These are phyloP conservation scores for Cicer pinnatifidum DNA, from an alignment of 306 rosid species.

Conservation along the genomic window DNA sequence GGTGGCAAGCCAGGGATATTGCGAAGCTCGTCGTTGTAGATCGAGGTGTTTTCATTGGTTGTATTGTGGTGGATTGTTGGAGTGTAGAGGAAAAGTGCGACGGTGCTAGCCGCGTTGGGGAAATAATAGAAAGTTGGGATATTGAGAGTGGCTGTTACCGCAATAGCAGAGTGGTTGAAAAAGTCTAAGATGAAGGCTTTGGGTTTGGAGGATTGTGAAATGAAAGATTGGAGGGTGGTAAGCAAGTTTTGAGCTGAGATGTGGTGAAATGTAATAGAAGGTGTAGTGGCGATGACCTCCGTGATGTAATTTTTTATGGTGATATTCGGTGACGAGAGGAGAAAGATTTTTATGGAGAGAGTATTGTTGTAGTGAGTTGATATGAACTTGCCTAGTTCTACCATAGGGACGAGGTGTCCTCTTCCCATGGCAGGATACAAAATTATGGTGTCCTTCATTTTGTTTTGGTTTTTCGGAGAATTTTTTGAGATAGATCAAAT, in stretches of 20 bases:
- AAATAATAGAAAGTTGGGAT: conserved; percentile 51
- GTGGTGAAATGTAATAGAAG: conserved; percentile 48
- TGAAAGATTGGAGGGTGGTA: conserved; percentile 34
- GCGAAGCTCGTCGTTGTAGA: neutral
- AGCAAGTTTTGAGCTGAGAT: conserved; percentile 31
- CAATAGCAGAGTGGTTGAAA: conserved; percentile 45
- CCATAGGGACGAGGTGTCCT: conserved; percentile 44
- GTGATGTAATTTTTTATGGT: conserved; percentile 45
- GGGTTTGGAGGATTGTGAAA: conserved; percentile 6
- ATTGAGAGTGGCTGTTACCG: conserved; percentile 34
- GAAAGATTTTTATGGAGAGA: conserved; percentile 44
- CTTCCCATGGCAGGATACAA: conserved; percentile 39
- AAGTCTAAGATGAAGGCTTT: conserved; percentile 57
- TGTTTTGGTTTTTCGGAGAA: neutral
- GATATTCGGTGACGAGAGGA: conserved; percentile 47
- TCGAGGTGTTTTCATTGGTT: conserved; percentile 21
- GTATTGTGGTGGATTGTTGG: conserved; percentile 39
- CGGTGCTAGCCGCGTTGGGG: conserved; percentile 46
- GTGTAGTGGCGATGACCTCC: conserved; percentile 42
- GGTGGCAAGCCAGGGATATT: conserved; percentile 46
- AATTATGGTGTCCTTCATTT: conserved; percentile 40
- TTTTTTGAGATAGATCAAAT: neutral
- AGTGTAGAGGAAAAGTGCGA: conserved; percentile 11
- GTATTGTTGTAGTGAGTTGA: conserved; percentile 39
- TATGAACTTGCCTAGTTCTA: conserved; percentile 45